A percentile compares a stretch with the other conserved stretches of the same genome.
phyloP scores from a whole-genome alignment of 2,329 filamentous ascomycete genomes.

The Ophiostoma novo-ulmi region DNA sequence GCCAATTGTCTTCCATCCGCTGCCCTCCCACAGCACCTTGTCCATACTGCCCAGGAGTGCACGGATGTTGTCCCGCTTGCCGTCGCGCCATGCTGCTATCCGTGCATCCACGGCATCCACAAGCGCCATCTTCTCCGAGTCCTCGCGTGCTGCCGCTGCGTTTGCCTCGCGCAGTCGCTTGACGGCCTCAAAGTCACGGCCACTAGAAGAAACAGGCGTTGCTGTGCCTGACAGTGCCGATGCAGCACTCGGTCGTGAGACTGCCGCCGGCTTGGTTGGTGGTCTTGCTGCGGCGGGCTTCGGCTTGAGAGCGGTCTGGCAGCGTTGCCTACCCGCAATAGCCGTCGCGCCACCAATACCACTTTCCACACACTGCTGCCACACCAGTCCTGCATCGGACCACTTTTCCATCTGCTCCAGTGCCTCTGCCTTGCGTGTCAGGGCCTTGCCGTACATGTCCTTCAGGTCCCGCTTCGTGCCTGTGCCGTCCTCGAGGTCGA shows the following conservation, averaged over 20 bases:
- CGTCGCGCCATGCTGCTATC: slow-evolving; percentile 76
- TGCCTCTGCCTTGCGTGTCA: slow-evolving; percentile 92
- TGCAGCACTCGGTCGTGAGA: slow-evolving; percentile 35
- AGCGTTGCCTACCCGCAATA: slow-evolving; percentile 79
- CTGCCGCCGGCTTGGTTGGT: slow-evolving; percentile 39
- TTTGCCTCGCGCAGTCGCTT: slow-evolving; percentile 77
- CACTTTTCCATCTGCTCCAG: slow-evolving; percentile 94
- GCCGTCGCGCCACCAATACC: slow-evolving; percentile 82
- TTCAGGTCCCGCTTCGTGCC: slow-evolving; percentile 76
- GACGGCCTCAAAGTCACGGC: slow-evolving; percentile 68
- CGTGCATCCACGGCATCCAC: slow-evolving; percentile 78
- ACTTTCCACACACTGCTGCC: slow-evolving; percentile 76
- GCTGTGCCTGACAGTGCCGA: slow-evolving; percentile 34
- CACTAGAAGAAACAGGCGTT: slow-evolving; percentile 18
- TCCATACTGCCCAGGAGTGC: slow-evolving; percentile 84
- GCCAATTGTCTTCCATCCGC: slow-evolving; percentile 94
- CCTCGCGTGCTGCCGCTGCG: slow-evolving; percentile 74
- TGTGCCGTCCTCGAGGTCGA: slow-evolving; percentile 59
- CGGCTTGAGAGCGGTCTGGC: slow-evolving; percentile 76
- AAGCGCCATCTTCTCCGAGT: slow-evolving; percentile 89
- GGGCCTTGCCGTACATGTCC: slow-evolving; percentile 86
- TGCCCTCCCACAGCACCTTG: slow-evolving; percentile 81
- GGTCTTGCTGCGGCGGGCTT: slow-evolving; percentile 46
- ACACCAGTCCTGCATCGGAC: slow-evolving; percentile 73
- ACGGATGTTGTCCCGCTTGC: slow-evolving; percentile 87